phyloP scores from a whole-genome alignment of 2,329 filamentous ascomycete genomes.

The Pseudopyricularia cyperi region DNA sequence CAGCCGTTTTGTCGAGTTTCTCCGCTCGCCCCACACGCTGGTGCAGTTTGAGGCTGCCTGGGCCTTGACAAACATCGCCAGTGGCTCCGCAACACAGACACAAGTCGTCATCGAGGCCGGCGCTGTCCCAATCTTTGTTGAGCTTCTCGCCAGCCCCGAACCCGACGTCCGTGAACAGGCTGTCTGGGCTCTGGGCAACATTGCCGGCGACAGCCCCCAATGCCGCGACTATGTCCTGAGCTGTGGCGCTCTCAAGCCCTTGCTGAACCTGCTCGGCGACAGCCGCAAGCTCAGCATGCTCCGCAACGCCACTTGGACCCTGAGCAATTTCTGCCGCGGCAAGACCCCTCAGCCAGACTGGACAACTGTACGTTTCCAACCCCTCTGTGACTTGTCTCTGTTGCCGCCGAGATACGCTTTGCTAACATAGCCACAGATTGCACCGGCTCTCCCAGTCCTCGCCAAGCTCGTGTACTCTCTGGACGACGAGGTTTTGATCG shows the following conservation, averaged over 20 bases:
- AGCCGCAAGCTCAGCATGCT: conserved; percentile 99
- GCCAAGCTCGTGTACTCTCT: conserved; percentile 97
- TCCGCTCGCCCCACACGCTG: conserved; percentile 91
- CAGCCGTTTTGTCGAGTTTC: conserved; percentile 93
- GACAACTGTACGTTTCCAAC: conserved; percentile 60
- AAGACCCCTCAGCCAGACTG: conserved; percentile 98
- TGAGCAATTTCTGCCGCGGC: conserved; percentile 99
- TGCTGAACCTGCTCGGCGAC: conserved; percentile 82
- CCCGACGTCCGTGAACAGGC: conserved; percentile 97
- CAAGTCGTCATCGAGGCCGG: conserved; percentile 98
- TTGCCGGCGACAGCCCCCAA: conserved; percentile 93
- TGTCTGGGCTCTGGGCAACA: conserved; percentile 97
- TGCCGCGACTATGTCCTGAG: conserved; percentile 95
- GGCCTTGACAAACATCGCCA: conserved; percentile 98
- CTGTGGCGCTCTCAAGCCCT: conserved; percentile 79
- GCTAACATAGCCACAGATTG: conserved; percentile 49
- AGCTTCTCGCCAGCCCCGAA: conserved; percentile 88
- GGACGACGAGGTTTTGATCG: conserved; percentile 95
- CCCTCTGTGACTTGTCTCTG: not conserved
- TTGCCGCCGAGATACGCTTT: conserved; percentile 3
- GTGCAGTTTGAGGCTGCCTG: conserved; percentile 99
- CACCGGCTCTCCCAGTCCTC: conserved; percentile 85
- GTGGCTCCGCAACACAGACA: conserved; percentile 90
- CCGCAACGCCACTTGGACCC: conserved; percentile 94
- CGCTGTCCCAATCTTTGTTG: conserved; percentile 95